Base-by-base conservation (phyloP, 176 grass and related monocot species). In the Stipa capillata region DNA sequence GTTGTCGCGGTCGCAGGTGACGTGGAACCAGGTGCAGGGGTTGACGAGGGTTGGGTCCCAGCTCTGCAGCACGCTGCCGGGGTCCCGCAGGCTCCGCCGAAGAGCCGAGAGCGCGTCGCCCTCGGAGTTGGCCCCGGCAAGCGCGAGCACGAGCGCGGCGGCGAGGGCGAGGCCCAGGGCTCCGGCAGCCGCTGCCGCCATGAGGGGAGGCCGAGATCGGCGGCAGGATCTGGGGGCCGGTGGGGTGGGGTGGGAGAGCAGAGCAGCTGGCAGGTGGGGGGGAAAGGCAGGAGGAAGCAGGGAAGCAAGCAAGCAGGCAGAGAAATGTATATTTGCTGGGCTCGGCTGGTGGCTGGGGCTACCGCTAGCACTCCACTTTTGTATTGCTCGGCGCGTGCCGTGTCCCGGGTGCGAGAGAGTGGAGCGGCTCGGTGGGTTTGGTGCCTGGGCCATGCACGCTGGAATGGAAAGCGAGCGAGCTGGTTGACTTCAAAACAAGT, bases 11-110 rank as follows among this genome's bases (percentile, higher is more conserved):
- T 93, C 90, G 80, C 97, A 93, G 62, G 97, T 95, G 81, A 96
- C 97, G 62, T 99, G 92, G 84, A 96, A 95, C 96, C 96, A 99
- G 78, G 96, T 99, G 83, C 96, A 95, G 20, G 96, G 87, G 85
- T 97, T 94, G 85, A 97, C 94, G 65, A 94, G 94, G 24, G 85
- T 94, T 32, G 94, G 89, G 76, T 97, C 89, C 94, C 94, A 97
- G 85, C 91, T 97, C 82, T 97, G 94, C 20, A 97, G 89, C 52
- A 94, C 94, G 72, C 87, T 87, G 87, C 85, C 90, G 69, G 96
- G 96, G 81, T 94, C 96, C 51, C 80, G 65, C 25, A 99, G 89
- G 83, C 96, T 90, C 64, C 85, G 73, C 43, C 90, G 88, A 79
- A 94, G 84, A 63, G 92, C 88, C 6, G 84, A 92, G 77, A 99